A percentile compares a stretch with the other conserved stretches of the same genome.
These are phyloP conservation scores for Mycena sanguinolenta DNA, from an alignment of 768 basidiomycete species.

Conservation along the genomic window DNA sequence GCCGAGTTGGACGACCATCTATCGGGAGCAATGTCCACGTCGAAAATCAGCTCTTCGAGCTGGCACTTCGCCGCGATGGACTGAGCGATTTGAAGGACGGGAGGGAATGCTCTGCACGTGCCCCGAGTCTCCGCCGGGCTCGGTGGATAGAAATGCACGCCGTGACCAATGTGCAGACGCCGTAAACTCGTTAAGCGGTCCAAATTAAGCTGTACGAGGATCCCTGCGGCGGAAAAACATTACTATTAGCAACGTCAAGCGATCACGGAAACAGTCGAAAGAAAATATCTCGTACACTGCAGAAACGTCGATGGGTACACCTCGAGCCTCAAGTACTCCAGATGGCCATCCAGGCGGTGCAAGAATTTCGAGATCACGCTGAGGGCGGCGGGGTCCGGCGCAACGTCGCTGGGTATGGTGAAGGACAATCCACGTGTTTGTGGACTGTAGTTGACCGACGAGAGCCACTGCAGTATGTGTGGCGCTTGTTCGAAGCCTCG, in stretches of 20 bases:
- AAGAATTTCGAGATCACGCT: neutral
- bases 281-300: neutral
- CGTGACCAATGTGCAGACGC: too few relatives aligned
- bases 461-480: neutral
- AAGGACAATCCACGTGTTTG: neutral
- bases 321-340: neutral
- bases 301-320: neutral
- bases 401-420: neutral
- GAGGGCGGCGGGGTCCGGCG: too few relatives aligned
- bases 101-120: neutral
- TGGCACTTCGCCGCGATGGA: neutral
- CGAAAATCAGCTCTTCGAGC: neutral
- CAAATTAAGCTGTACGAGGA: neutral
- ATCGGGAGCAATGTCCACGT: neutral
- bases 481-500: neutral
- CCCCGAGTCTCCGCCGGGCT: too few relatives aligned
- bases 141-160: neutral
- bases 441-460: neutral
- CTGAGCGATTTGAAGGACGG: neutral
- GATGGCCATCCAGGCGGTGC: neutral
- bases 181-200: too few relatives aligned
- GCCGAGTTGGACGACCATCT: neutral
- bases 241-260: neutral
- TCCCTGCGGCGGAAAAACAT: neutral
- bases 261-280: neutral